Evolutionary conservation across 139 green algal species (phyloP).

Genomic region (Chlorella vulgaris): DNA sequence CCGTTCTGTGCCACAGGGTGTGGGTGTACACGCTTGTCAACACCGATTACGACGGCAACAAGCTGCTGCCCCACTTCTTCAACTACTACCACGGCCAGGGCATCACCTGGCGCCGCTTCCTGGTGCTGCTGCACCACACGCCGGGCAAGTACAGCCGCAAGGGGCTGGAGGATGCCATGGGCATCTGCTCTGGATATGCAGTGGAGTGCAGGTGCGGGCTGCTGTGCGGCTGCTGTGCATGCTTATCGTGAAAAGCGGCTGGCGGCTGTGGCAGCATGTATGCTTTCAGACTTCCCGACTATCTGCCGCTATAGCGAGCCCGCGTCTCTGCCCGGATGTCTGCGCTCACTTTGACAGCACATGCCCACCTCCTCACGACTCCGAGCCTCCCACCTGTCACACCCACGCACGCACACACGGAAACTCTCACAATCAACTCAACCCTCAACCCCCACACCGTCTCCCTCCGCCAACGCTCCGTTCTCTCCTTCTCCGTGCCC

Average conservation of each 20-base stretch:
- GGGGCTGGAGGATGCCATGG: conserved; percentile 28
- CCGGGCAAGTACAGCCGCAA: conserved; percentile 18
- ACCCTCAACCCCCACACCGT: not conserved
- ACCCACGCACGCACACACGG: no score
- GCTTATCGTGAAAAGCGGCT: no score
- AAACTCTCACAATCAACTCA: no score
- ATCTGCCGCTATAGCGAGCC: no score
- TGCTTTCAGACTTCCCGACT: no score
- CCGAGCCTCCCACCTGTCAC: no score
- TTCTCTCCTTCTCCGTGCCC: not conserved
- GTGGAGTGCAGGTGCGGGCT: conserved; percentile 33
- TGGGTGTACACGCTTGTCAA: conserved; percentile 60
- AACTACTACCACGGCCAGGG: conserved; percentile 55
- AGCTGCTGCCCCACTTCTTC: conserved; percentile 58
- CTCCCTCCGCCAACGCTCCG: not conserved
- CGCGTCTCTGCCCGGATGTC: no score
- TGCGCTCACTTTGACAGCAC: no score
- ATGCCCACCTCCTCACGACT: no score
- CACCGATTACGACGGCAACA: conserved; percentile 50
- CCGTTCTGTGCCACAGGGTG: conserved; percentile 31
- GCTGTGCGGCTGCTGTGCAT: not conserved
- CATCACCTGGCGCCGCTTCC: conserved; percentile 44
- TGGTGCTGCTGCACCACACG: conserved; percentile 60
- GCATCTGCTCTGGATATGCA: conserved; percentile 36
- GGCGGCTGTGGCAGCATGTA: no score